Evolutionary conservation across 2,329 filamentous ascomycete genomes (phyloP), one percentile per base, ranked within the genome.

Genomic region (Fusarium luffae): DNA sequence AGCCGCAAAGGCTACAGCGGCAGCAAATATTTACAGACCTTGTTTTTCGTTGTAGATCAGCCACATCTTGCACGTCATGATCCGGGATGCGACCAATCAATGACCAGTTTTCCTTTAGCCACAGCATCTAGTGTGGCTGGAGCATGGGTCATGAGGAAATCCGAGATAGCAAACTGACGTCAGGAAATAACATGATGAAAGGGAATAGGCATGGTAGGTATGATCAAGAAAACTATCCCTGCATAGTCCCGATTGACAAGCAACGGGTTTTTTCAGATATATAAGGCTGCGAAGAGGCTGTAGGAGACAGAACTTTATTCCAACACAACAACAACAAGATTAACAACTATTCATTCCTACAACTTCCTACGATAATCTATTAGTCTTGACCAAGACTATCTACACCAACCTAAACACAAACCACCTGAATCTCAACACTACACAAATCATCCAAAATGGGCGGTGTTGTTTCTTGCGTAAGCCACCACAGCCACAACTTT

Each of bases 381-480:
- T 19, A 43, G 18, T 50, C 28, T 59, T 59, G 11, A 25, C 48
- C 18, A 27, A 69, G 37, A 63, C 42, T 19, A 25, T 19, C 37
- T 59, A 50, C 62, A 63, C 25, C 25, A 27, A 27, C 19, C 21
- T 43, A 25, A 41, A 28, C 43, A 57, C 40, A 69, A 43, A 43
- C 18, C 48, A 50, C 34, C n/a, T 49, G 56, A 52, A 59, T 51
- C 37, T 71, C 59, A 60, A 52, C 54, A 60, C 54, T 54, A 64
- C 46, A 66, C 55, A 62, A 72, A 52, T 59, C 64, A 64, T 68
- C 63, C 66, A 81, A 40, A 65, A 95, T 96, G 93, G 93, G 93
- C 83, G 92, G 91, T 81, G 90, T 96, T 77, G 85, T 93, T 72
- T 94, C 92, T 79, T 94, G 92, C 79, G 92, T 95, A 92, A 77